A percentile compares a stretch with the other conserved stretches of the same genome.
Conservation (phyloP, 2,329 filamentous ascomycete species). For the Onygenales sp. region DNA sequence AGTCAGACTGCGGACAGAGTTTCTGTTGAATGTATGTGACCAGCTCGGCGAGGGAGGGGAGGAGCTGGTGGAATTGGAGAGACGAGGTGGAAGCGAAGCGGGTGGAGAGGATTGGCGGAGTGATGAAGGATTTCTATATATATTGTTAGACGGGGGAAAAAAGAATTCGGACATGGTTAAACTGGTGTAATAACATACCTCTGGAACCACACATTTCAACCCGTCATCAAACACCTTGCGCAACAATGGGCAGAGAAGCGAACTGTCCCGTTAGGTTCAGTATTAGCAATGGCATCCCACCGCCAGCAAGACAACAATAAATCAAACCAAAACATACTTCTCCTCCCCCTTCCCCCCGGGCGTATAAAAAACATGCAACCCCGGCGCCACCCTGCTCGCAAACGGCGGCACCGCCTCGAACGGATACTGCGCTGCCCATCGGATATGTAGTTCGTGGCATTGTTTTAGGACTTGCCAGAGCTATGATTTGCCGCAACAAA, state of each 20-base stretch:
- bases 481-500: conserved; percentile 24
- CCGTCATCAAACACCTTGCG: conserved; percentile 45
- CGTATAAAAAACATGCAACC: conserved; percentile 72
- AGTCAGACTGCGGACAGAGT: conserved; percentile 41
- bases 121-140: conserved; percentile 51
- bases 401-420: conserved; percentile 60
- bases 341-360: conserved; percentile 36
- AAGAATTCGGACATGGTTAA: not conserved
- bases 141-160: conserved; percentile 13
- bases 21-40: conserved; percentile 43
- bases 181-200: conserved; percentile 26
- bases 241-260: conserved; percentile 50
- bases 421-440: conserved; percentile 57
- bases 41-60: conserved; percentile 50
- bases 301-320: not conserved
- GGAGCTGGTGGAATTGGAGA: conserved; percentile 60
- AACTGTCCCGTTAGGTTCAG: conserved; percentile 22
- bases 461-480: conserved; percentile 53
- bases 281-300: not conserved
- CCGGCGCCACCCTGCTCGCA: conserved; percentile 64
- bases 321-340: conserved; percentile 21
- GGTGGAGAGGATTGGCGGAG: conserved; percentile 45
- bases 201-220: conserved; percentile 45
- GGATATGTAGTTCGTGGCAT: conserved; percentile 64
- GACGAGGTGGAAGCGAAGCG: conserved; percentile 54